Percentiles rank a stretch among this genome's conserved stretches.
These are phyloP conservation scores for Coleophoma cylindrospora DNA, from an alignment of 2,329 filamentous ascomycete species.

Conservation along the genomic window DNA sequence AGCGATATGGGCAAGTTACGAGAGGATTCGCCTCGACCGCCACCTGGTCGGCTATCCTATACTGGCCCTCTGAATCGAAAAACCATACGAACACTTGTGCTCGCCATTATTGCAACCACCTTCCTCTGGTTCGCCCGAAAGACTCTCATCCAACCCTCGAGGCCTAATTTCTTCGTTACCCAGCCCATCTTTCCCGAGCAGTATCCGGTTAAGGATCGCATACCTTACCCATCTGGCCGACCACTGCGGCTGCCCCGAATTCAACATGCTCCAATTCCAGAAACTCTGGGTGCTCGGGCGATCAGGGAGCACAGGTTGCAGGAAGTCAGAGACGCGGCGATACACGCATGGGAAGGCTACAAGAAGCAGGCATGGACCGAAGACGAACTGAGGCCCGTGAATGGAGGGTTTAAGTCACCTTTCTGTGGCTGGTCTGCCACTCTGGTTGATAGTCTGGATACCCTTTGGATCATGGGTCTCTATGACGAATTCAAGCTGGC, in stretches of 20 bases:
- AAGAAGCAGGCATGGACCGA: constrained; percentile 74
- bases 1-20: background rate
- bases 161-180: background rate
- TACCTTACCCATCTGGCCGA: constrained; percentile 11
- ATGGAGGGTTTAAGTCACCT: constrained; percentile 62
- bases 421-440: constrained; percentile 95
- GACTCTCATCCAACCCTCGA: background rate
- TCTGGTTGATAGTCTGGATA: constrained; percentile 76
- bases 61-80: background rate
- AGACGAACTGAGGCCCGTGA: constrained; percentile 78
- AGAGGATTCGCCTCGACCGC: background rate
- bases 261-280: constrained; percentile 12
- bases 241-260: constrained; percentile 18
- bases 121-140: background rate
- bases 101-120: background rate
- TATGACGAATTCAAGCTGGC: constrained; percentile 75
- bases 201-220: constrained; percentile 9
- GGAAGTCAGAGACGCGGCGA: constrained; percentile 16
- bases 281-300: constrained; percentile 8
- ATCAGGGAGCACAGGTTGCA: constrained; percentile 10
- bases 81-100: background rate
- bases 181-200: constrained; percentile 6
- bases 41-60: background rate
- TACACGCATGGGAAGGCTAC: constrained; percentile 72
- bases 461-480: constrained; percentile 80